Base-by-base conservation (phyloP, 2,329 filamentous ascomycete species). In the Fusarium albosuccineum region DNA sequence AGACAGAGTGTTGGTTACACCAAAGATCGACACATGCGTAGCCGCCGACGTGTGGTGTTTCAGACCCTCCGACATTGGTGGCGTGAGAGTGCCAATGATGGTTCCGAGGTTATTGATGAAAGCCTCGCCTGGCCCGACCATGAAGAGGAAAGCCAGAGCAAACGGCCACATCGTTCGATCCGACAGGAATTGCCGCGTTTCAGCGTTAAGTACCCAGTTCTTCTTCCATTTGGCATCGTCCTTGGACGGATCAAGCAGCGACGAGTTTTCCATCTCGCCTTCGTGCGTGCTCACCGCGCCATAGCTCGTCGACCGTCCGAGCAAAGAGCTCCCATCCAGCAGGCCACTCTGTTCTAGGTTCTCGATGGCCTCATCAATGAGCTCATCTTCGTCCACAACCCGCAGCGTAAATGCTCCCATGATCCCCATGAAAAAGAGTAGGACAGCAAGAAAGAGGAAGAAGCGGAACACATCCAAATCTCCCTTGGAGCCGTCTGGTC, bases 61-160 rank as follows among this genome's bases (percentile, higher is more conserved):
- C 4, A 76, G 70, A 49, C 79, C 76, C 45, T 81, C 77, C 16
- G 84, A 75, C 7, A 81, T 77, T 16, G 88, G 89, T 13, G 86
- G 86, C 44, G 92, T 92, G 4, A 97, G 83, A 0, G 95, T 97
- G 70, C 92, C 91, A 71, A 98, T 94, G 64, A 99, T 91, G 26
- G 94, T 97, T 36, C 96, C 96, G 9, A 99, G 83, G 73, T 98
- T 99, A 81, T 98, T 99, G 80, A 98, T 94, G 77, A 97, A 99
- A 10, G 95, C 92, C 80, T 99, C 96, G n/a, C 94, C 95, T 0
- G 96, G 95, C 0, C 96, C 96, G 55, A 94, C 92, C 71, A 97
- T 92, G 66, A 98, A 86, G 78, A 98, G 93, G 80, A 99, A 98
- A 17, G 94, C 94, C 1, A 90, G 82, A 0, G 95, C 93, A 70